These are phyloP conservation scores for Coemansia sp. DNA, from an alignment of 192 early-diverging fungal genomes.

Conservation along the genomic window DNA sequence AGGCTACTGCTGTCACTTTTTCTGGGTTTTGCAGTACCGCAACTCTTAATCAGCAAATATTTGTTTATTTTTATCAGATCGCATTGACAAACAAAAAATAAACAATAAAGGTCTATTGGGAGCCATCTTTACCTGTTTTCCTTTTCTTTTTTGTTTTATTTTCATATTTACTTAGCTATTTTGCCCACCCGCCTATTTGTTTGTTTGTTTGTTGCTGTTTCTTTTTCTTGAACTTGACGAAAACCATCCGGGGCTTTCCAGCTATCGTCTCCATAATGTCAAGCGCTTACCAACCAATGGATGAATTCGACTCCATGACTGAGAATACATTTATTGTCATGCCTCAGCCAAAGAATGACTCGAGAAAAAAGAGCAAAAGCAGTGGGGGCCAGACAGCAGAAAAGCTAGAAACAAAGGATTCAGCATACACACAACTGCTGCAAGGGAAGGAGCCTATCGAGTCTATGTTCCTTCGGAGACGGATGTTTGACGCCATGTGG, in stretches of 20 bases:
- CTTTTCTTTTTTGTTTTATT: background rate
- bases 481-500: conserved; percentile 61
- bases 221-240: background rate
- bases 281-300: conserved; percentile 42
- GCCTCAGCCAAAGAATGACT: conserved; percentile 13
- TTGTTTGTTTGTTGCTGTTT: background rate
- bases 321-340: conserved; percentile 55
- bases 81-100: background rate
- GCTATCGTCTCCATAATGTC: conserved; percentile 16
- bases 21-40: too few species aligned
- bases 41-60: too few species aligned
- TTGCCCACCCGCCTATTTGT: background rate
- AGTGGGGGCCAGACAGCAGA: conserved; percentile 3
- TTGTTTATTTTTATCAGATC: too few species aligned
- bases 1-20: too few species aligned
- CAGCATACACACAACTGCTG: conserved; percentile 64
- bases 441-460: conserved; percentile 60
- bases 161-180: background rate
- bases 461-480: conserved; percentile 54
- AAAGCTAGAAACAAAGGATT: conserved; percentile 4
- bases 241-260: too few species aligned
- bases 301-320: conserved; percentile 55
- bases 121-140: background rate
- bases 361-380: conserved; percentile 5
- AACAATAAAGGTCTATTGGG: background rate